A percentile compares a stretch with the other conserved stretches of the same genome.
Conservation (phyloP, 805 yeast genomes). For the Starmerella kuoi region DNA sequence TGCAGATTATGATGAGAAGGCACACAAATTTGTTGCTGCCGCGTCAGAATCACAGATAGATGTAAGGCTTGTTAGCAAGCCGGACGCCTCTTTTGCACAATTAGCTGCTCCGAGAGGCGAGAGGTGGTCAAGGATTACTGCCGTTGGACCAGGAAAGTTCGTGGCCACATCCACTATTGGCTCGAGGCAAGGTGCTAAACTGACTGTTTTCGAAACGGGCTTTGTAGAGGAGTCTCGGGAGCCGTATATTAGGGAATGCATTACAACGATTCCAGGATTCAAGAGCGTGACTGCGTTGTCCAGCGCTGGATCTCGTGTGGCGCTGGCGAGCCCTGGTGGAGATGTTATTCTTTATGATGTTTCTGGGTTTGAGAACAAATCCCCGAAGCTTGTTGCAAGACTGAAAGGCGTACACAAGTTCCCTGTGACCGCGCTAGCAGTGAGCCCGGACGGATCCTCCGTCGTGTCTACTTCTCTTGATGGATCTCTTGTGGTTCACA, state of each 20-base stretch:
- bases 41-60: constrained; percentile 8
- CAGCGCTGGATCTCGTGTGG: constrained; percentile 13
- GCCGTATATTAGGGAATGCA: not conserved
- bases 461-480: constrained; percentile 21
- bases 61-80: constrained; percentile 8
- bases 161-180: constrained; percentile 15
- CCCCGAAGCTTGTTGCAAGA: constrained; percentile 4
- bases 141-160: constrained; percentile 7
- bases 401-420: constrained; percentile 14
- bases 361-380: not conserved
- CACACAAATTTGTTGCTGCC: constrained; percentile 9
- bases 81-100: not conserved
- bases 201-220: constrained; percentile 9
- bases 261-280: constrained; percentile 9
- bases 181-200: constrained; percentile 8
- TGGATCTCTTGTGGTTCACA: constrained; percentile 16
- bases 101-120: constrained; percentile 3
- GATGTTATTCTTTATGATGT: constrained; percentile 16
- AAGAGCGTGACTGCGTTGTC: constrained; percentile 19
- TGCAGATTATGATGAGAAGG: constrained; percentile 10
- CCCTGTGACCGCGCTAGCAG: constrained; percentile 21
- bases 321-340: constrained; percentile 20
- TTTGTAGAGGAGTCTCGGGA: constrained; percentile 4
- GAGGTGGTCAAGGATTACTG: constrained; percentile 16
- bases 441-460: constrained; percentile 10